A percentile compares a stretch with the other conserved stretches of the same genome.
phyloP scores from a whole-genome alignment of 2,329 filamentous ascomycete species.

The Clonostachys chloroleuca region DNA sequence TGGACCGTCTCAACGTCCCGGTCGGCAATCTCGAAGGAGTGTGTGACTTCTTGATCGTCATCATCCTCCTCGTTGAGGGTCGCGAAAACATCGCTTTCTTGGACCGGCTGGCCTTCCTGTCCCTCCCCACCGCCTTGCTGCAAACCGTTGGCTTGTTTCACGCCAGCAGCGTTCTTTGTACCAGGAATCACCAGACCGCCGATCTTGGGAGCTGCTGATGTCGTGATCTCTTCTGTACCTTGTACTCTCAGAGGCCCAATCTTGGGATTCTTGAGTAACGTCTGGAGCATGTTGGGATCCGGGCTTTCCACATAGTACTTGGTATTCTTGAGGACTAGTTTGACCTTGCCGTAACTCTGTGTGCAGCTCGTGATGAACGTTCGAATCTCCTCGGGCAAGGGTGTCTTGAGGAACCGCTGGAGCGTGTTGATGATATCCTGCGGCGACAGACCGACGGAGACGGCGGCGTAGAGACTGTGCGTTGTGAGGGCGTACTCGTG shows the following conservation, averaged over 20 bases:
- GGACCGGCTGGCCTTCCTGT: conserved; percentile 43
- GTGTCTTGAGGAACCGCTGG: conserved; percentile 83
- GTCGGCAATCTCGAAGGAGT: conserved; percentile 87
- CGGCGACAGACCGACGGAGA: conserved; percentile 87
- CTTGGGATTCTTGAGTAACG: conserved; percentile 75
- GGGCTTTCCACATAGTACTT: conserved; percentile 92
- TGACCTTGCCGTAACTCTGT: conserved; percentile 90
- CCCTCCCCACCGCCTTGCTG: conserved; percentile 19
- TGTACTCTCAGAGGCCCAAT: conserved; percentile 80
- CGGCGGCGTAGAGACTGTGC: conserved; percentile 91
- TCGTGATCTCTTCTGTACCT: conserved; percentile 66
- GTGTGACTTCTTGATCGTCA: conserved; percentile 81
- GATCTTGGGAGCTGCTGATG: conserved; percentile 80
- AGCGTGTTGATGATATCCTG: conserved; percentile 86
- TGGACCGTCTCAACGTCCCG: conserved; percentile 81
- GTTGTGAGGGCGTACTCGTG: conserved; percentile 92
- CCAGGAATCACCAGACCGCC: conserved; percentile 87
- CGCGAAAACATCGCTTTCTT: conserved; percentile 66
- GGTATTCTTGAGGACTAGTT: conserved; percentile 90
- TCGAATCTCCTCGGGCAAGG: conserved; percentile 75
- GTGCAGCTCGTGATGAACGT: conserved; percentile 77
- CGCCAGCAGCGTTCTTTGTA: conserved; percentile 86
- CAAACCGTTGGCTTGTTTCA: conserved; percentile 62
- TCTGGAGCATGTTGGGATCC: conserved; percentile 81
- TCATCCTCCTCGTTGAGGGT: conserved; percentile 80